phyloP scores from a whole-genome alignment of 2,329 filamentous ascomycete species.

The Tolypocladium pustulatum region DNA sequence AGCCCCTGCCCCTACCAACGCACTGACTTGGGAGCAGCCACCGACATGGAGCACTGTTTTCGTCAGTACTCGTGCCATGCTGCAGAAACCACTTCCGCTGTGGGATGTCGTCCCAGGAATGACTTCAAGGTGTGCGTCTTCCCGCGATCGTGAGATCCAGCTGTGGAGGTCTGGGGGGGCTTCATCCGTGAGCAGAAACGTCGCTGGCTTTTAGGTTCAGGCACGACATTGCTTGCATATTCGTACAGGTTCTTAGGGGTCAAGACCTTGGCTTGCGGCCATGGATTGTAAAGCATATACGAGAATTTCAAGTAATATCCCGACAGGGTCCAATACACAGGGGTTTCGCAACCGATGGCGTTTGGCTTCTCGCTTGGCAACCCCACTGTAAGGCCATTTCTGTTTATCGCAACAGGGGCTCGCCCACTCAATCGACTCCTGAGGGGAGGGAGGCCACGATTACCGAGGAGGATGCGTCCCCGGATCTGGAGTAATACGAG shows the following conservation, averaged over 20 bases:
- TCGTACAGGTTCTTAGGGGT: not conserved
- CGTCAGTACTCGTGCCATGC: too few relatives aligned
- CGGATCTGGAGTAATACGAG: too few relatives aligned
- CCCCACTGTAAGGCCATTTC: not conserved
- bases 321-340: not conserved
- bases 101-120: too few relatives aligned
- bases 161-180: not conserved
- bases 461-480: too few relatives aligned
- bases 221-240: not conserved
- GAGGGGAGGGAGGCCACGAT: too few relatives aligned
- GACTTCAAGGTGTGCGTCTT: too few relatives aligned
- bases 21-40: too few relatives aligned
- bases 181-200: too few relatives aligned
- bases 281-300: too few relatives aligned
- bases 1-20: not conserved
- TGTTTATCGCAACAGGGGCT: not conserved
- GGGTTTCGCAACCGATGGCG: not conserved
- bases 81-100: too few relatives aligned
- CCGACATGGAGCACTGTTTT: too few relatives aligned
- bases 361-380: not conserved
- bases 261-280: not conserved
- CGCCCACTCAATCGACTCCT: too few relatives aligned
- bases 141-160: not conserved
- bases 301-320: not conserved
- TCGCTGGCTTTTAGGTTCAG: not conserved